These are phyloP conservation scores for Lenwebbia sp. DNA, from an alignment of 345 rosid genomes.

Conservation along the genomic window DNA sequence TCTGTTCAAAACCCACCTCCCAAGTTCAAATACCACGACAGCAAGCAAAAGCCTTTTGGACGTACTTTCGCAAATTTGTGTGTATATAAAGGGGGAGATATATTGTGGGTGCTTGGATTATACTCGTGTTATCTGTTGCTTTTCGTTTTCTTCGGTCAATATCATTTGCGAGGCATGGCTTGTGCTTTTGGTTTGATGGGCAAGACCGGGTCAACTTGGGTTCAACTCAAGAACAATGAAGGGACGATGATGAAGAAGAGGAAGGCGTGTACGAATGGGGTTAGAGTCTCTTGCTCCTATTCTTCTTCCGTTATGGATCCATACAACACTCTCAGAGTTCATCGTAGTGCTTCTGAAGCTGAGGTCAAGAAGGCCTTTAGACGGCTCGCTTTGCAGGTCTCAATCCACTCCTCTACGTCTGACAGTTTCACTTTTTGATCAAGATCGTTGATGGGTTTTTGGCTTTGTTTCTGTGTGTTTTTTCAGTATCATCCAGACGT, in stretches of 20 bases:
- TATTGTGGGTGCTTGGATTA: neutral
- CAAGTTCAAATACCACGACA: neutral
- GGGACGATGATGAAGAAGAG: constrained; percentile 14
- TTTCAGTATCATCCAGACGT: constrained; percentile 99
- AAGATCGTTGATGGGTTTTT: neutral
- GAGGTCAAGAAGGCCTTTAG: constrained; percentile 89
- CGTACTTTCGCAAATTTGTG: neutral
- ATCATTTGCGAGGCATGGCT: neutral
- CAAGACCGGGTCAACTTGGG: neutral
- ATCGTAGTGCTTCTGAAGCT: constrained; percentile 64
- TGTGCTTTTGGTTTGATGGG: neutral
- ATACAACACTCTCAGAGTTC: constrained; percentile 56
- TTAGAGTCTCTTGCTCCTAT: constrained; percentile 18
- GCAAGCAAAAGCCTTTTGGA: neutral
- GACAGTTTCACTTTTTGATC: neutral
- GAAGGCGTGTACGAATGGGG: constrained; percentile 7
- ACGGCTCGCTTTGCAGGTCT: constrained; percentile 71
- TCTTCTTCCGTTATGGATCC: constrained; percentile 49
- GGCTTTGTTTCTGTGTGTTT: too few relatives aligned
- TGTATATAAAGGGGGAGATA: neutral
- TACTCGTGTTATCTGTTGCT: neutral
- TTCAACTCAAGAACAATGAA: neutral
- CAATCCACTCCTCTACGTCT: neutral
- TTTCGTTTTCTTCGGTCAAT: neutral
- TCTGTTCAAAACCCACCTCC: neutral